These are phyloP conservation scores for Axilococcus clingmanii DNA, from an alignment of 139 green algal genomes.

Conservation along the genomic window DNA sequence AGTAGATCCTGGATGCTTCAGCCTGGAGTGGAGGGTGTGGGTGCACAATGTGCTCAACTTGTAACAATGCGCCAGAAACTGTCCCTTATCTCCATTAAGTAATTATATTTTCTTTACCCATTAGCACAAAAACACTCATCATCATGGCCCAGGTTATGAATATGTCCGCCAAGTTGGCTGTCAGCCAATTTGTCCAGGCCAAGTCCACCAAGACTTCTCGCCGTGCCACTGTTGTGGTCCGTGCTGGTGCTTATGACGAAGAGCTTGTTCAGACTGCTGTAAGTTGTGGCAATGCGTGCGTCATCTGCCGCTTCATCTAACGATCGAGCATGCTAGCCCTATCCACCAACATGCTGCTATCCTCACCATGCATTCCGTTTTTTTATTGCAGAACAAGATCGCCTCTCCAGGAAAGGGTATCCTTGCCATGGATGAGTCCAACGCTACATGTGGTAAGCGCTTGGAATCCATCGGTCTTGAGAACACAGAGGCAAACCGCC, in stretches of 20 bases:
- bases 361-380: not conserved
- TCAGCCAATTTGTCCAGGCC: conserved; percentile 1
- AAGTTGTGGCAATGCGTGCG: conserved; percentile 10
- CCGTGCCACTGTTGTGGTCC: conserved; percentile 19
- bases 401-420: conserved; percentile 81
- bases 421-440: conserved; percentile 94
- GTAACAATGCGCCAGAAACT: too few species aligned
- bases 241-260: conserved; percentile 70
- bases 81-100: too few species aligned
- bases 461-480: conserved; percentile 95
- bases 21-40: too few species aligned
- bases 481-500: conserved; percentile 99
- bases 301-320: not conserved
- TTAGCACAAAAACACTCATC: not conserved
- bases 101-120: not conserved
- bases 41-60: too few species aligned
- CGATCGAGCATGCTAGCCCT: not conserved
- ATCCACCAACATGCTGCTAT: not conserved
- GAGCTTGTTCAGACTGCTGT: conserved; percentile 82
- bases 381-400: conserved; percentile 59
- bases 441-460: conserved; percentile 81
- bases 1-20: too few species aligned
- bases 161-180: conserved; percentile 6
- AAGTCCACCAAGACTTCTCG: not conserved
- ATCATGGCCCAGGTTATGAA: conserved; percentile 9